A percentile compares a stretch with the other conserved stretches of the same genome.
Evolutionary conservation across 2,329 filamentous ascomycete genomes (phyloP).

Genomic region (Shiraia sp.): DNA sequence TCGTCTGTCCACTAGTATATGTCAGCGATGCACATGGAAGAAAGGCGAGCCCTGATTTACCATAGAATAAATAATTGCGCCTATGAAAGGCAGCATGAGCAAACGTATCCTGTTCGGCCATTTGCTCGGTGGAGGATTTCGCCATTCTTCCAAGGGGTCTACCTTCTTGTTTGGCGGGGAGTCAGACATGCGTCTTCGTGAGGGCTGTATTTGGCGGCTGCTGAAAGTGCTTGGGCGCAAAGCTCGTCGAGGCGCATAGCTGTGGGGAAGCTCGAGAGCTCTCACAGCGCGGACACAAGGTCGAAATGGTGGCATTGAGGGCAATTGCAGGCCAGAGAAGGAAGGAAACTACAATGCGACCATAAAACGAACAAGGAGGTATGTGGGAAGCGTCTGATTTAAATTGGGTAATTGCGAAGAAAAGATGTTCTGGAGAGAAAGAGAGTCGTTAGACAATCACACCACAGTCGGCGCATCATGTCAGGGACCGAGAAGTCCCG

Average conservation of each 20-base stretch:
- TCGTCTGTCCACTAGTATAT: slow-evolving; percentile 39
- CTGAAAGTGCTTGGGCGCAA: slow-evolving; percentile 22
- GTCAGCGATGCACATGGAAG: slow-evolving; percentile 3
- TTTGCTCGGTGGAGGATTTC: slow-evolving; percentile 40
- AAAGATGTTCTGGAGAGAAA: slow-evolving; percentile 10
- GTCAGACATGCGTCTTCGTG: slow-evolving; percentile 25
- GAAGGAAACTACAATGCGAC: slow-evolving; percentile 14
- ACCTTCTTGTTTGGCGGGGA: slow-evolving; percentile 24
- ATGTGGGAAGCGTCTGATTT: slow-evolving; percentile 4
- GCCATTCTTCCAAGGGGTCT: slow-evolving; percentile 39
- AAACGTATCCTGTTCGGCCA: slow-evolving; percentile 49
- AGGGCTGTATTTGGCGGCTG: slow-evolving; percentile 11
- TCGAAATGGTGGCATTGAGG: slow-evolving; percentile 35
- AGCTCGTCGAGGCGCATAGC: slow-evolving; percentile 26
- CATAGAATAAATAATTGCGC: slow-evolving; percentile 62
- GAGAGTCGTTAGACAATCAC: slow-evolving; percentile 28
- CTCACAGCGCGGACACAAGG: slow-evolving; percentile 27
- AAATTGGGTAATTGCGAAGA: slow-evolving; percentile 10
- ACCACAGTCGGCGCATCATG: slow-evolving; percentile 34
- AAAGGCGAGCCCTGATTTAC: slow-evolving; percentile 43
- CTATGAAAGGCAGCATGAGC: slow-evolving; percentile 55
- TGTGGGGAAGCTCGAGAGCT: slow-evolving; percentile 32
- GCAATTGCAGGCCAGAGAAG: slow-evolving; percentile 14
- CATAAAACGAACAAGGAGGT: slow-evolving; percentile 12
- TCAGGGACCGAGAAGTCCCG: slow-evolving; percentile 13